These are phyloP conservation scores for Sarcodon aspratus DNA, from an alignment of 768 basidiomycete species.

Conservation along the genomic window DNA sequence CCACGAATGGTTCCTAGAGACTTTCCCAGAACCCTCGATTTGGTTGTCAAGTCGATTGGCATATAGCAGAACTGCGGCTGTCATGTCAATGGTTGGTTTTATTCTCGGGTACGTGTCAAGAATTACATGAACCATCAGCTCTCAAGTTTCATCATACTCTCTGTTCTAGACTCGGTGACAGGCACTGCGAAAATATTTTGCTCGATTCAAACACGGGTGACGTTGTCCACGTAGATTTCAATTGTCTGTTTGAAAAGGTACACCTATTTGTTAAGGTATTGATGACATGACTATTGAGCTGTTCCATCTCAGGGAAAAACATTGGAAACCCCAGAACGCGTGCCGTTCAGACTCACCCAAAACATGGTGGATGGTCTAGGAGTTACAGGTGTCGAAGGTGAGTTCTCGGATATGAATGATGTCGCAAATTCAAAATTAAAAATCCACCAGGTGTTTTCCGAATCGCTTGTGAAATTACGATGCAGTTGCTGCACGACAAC, in stretches of 20 bases:
- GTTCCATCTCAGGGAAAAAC: conserved; percentile 48
- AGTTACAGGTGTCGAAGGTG: conserved; percentile 86
- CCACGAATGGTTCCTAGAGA: conserved; percentile 95
- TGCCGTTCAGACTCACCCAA: conserved; percentile 91
- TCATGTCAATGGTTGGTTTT: conserved; percentile 98
- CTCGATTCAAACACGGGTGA: conserved; percentile 84
- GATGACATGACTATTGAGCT: background rate
- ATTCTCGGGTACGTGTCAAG: conserved; percentile 73
- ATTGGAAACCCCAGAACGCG: conserved; percentile 80
- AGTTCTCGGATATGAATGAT: background rate
- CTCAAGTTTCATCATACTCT: background rate
- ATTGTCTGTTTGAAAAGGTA: conserved; percentile 95
- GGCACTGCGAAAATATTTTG: conserved; percentile 94
- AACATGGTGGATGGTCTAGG: conserved; percentile 90
- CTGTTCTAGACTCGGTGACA: conserved; percentile 75
- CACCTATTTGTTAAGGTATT: background rate
- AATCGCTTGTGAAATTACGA: conserved; percentile 81
- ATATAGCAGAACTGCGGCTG: conserved; percentile 84
- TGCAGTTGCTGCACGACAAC: conserved; percentile 81
- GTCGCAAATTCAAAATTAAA: background rate
- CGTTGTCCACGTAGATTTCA: conserved; percentile 94
- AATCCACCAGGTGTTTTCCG: conserved; percentile 65
- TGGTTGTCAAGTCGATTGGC: conserved; percentile 86
- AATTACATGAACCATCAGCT: background rate
- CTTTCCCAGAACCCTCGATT: conserved; percentile 91